Percentiles rank a stretch among this genome's conserved stretches.
These are phyloP conservation scores for Pichia nakasei DNA, from an alignment of 805 yeast genomes.

Conservation along the genomic window DNA sequence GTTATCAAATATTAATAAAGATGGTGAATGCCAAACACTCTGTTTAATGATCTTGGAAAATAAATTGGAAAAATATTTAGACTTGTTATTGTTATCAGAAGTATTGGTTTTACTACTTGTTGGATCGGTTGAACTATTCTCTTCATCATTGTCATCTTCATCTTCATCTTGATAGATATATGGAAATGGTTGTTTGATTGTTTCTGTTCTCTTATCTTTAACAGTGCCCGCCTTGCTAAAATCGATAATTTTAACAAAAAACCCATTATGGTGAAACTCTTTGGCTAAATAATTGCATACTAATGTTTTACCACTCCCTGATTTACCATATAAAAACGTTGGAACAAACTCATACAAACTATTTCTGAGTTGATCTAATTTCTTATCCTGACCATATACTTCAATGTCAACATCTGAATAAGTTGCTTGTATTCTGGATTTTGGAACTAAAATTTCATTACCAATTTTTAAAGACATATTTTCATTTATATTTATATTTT, in stretches of 20 bases:
- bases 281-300: slow-evolving; percentile 36
- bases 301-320: slow-evolving; percentile 78
- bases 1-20: slow-evolving; percentile 69
- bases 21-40: slow-evolving; percentile 62
- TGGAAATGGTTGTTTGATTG: neutral
- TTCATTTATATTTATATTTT: slow-evolving; percentile 8
- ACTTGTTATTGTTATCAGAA: slow-evolving; percentile 3
- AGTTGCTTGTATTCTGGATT: slow-evolving; percentile 28
- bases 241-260: slow-evolving; percentile 36
- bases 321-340: slow-evolving; percentile 56
- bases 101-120: neutral
- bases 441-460: slow-evolving; percentile 37
- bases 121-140: neutral
- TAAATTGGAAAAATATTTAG: slow-evolving; percentile 27
- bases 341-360: slow-evolving; percentile 39
- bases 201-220: slow-evolving; percentile 32
- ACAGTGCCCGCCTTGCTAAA: slow-evolving; percentile 40
- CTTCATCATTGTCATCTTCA: neutral
- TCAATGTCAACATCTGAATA: neutral
- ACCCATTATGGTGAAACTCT: slow-evolving; percentile 33
- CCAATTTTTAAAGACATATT: slow-evolving; percentile 37
- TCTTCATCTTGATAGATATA: neutral
- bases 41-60: slow-evolving; percentile 40
- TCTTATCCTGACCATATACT: slow-evolving; percentile 51
- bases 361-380: slow-evolving; percentile 32